Evolutionary conservation across 306 rosid species (phyloP).

Genomic region (Prosopis cineraria): DNA sequence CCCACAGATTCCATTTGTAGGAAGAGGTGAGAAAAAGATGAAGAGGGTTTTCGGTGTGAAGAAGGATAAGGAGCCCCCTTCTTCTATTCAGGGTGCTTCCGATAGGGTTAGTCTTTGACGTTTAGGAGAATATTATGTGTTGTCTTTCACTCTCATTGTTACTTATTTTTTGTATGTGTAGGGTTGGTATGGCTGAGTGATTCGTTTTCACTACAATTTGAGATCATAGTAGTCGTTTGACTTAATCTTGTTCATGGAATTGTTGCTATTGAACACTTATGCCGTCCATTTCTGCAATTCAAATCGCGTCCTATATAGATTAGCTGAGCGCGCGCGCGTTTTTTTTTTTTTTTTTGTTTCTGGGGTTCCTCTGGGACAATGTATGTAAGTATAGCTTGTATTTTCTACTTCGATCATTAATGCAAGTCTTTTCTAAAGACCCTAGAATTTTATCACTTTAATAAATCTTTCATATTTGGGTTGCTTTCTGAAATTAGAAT

Average conservation of each 20-base stretch:
- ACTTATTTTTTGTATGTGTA: background rate
- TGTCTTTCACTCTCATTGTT: background rate
- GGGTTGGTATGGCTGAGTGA: background rate
- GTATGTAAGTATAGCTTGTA: background rate
- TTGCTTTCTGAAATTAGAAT: background rate
- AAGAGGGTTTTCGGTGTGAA: constrained; percentile 80
- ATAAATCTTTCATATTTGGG: constrained; percentile 14
- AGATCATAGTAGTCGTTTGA: background rate
- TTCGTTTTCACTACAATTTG: background rate
- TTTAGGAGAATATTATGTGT: background rate
- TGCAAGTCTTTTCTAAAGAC: background rate
- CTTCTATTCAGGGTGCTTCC: constrained; percentile 75
- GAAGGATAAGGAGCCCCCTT: constrained; percentile 82
- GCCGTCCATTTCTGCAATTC: background rate
- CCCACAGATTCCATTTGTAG: background rate
- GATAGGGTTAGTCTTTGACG: constrained; percentile 52
- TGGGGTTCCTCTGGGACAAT: background rate
- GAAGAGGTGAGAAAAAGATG: constrained; percentile 46
- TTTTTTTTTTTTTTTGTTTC: no score
- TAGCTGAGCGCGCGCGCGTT: background rate
- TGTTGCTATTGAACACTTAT: background rate
- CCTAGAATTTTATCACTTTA: background rate
- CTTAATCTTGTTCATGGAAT: background rate
- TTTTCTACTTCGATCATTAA: background rate
- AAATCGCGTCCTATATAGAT: background rate